A percentile compares a stretch with the other conserved stretches of the same genome.
phyloP scores from a whole-genome alignment of 495 filamentous ascomycete genomes.

The Annulohypoxylon maeteangense region DNA sequence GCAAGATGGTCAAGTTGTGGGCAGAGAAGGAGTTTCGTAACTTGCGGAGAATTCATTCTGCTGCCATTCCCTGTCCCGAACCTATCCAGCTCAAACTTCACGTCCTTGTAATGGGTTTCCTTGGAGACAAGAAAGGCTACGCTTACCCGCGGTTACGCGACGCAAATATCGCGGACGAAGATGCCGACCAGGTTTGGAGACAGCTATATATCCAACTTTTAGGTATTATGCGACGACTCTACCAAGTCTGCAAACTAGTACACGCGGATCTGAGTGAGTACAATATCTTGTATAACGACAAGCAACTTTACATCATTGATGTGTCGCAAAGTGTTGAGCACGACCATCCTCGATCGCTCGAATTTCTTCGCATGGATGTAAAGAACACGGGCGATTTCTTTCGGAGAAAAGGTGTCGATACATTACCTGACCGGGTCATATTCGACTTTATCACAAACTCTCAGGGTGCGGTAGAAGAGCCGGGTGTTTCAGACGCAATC shows the following conservation, averaged over 20 bases:
- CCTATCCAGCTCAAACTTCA: slow-evolving; percentile 87
- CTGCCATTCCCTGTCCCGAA: slow-evolving; percentile 90
- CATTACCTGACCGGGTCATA: slow-evolving; percentile 73
- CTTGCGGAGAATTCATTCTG: slow-evolving; percentile 79
- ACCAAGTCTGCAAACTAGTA: slow-evolving; percentile 87
- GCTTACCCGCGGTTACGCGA: slow-evolving; percentile 81
- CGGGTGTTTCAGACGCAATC: slow-evolving; percentile 54
- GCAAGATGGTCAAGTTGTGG: slow-evolving; percentile 97
- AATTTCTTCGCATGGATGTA: slow-evolving; percentile 97
- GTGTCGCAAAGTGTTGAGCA: slow-evolving; percentile 97
- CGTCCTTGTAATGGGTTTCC: slow-evolving; percentile 91
- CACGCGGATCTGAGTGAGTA: slow-evolving; percentile 98
- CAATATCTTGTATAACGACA: slow-evolving; percentile 90
- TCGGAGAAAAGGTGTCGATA: slow-evolving; percentile 81
- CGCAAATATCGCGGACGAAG: slow-evolving; percentile 55
- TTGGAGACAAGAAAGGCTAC: slow-evolving; percentile 87
- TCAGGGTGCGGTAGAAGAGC: slow-evolving; percentile 63
- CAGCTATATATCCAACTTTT: slow-evolving; percentile 83
- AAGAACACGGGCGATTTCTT: slow-evolving; percentile 97
- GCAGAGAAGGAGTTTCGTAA: slow-evolving; percentile 99
- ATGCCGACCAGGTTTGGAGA: slow-evolving; percentile 80
- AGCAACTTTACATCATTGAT: slow-evolving; percentile 90
- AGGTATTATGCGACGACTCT: slow-evolving; percentile 89
- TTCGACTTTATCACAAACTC: slow-evolving; percentile 81
- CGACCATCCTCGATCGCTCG: slow-evolving; percentile 88